Conservation (phyloP, 2,329 filamentous ascomycete genomes). For the Aspergillaceae sp. region DNA sequence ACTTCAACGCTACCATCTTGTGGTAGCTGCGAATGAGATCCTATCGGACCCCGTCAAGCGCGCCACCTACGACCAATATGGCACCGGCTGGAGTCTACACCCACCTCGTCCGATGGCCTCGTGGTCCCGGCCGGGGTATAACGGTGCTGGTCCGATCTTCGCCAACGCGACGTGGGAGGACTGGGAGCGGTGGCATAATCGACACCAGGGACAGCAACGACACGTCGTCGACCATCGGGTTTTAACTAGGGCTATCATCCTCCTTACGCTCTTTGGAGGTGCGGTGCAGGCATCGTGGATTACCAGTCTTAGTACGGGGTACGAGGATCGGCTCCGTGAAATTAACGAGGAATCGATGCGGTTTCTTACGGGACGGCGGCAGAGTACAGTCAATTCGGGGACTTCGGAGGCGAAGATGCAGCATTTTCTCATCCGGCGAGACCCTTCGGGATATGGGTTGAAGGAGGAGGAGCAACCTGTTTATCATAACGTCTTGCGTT, state of each 20-base stretch:
- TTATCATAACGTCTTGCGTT: slow-evolving; percentile 29
- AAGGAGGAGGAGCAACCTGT: slow-evolving; percentile 36
- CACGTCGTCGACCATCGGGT: slow-evolving; percentile 66
- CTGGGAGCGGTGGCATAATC: slow-evolving; percentile 74
- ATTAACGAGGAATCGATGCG: slow-evolving; percentile 57
- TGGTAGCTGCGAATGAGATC: slow-evolving; percentile 80
- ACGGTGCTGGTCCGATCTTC: slow-evolving; percentile 41
- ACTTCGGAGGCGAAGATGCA: slow-evolving; percentile 59
- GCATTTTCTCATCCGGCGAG: slow-evolving; percentile 65
- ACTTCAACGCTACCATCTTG: slow-evolving; percentile 81
- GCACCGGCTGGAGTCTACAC: slow-evolving; percentile 64
- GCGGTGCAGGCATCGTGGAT: slow-evolving; percentile 65
- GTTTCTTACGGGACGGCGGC: slow-evolving; percentile 45
- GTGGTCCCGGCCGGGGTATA: slow-evolving; percentile 9
- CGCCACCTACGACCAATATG: slow-evolving; percentile 71
- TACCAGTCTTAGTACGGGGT: slow-evolving; percentile 50
- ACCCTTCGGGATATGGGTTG: slow-evolving; percentile 44
- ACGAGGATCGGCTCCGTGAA: slow-evolving; percentile 59
- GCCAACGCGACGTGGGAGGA: slow-evolving; percentile 95
- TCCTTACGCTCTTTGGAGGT: slow-evolving; percentile 60
- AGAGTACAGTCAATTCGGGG: slow-evolving; percentile 40
- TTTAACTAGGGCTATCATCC: slow-evolving; percentile 65
- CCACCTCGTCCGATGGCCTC: slow-evolving; percentile 24
- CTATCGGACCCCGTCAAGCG: slow-evolving; percentile 73
- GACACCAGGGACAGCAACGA: slow-evolving; percentile 34